These are phyloP conservation scores for Saturnispora gosingensis DNA, from an alignment of 805 yeast species.

Conservation along the genomic window DNA sequence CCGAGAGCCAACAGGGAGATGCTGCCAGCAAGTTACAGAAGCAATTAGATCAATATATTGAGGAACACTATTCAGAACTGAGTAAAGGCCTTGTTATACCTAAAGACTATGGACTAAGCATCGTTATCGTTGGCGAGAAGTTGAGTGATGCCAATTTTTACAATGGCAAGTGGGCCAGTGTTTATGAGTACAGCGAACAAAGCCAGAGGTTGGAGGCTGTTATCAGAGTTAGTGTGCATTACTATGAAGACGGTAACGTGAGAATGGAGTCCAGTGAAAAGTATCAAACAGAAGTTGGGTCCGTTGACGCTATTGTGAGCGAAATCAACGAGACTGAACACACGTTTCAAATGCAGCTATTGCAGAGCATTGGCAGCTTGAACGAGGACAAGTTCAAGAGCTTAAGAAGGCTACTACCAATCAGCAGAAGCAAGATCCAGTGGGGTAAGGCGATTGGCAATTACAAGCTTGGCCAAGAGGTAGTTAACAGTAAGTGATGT, in stretches of 20 bases:
- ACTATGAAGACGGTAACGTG: conserved; percentile 94
- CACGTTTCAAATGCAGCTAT: conserved; percentile 47
- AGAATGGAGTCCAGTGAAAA: conserved; percentile 48
- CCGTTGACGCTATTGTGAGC: conserved; percentile 27
- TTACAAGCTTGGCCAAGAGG: conserved; percentile 79
- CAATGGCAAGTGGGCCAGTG: conserved; percentile 83
- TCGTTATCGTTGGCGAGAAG: conserved; percentile 64
- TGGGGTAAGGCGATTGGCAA: conserved; percentile 94
- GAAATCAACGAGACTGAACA: conserved; percentile 50
- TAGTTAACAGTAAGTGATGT: conserved; percentile 26
- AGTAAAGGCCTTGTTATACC: conserved; percentile 39
- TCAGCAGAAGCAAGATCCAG: conserved; percentile 81
- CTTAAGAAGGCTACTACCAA: conserved; percentile 84
- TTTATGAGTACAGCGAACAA: conserved; percentile 37
- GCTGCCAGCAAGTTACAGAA: conserved; percentile 12
- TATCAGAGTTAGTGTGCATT: conserved; percentile 70
- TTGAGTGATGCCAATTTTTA: conserved; percentile 70
- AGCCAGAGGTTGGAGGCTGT: conserved; percentile 38
- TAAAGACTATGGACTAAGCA: conserved; percentile 26
- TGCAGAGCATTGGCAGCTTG: conserved; percentile 55
- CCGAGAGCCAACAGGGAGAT: conserved; percentile 3
- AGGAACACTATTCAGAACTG: conserved; percentile 56
- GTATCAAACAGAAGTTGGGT: conserved; percentile 12
- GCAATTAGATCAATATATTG: conserved; percentile 42
- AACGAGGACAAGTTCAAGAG: conserved; percentile 78